These are phyloP conservation scores for Vaccinium macrocarpon DNA, from an alignment of 148 eudicot genomes.

Conservation along the genomic window DNA sequence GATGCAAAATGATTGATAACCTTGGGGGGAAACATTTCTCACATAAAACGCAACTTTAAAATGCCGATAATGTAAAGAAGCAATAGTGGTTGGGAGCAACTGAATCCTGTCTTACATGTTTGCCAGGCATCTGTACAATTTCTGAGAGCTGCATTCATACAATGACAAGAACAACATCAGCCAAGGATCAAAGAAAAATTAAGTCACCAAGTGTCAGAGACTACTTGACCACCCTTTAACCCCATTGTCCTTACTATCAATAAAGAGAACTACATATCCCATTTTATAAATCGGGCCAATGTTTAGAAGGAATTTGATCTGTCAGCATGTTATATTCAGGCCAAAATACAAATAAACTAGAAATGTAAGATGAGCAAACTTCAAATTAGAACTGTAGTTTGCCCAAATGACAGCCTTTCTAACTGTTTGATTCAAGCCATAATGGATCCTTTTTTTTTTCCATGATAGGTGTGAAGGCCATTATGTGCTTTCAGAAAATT, in stretches of 20 bases:
- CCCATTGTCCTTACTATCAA: not conserved
- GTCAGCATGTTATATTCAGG: not conserved
- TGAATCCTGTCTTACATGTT: constrained; percentile 16
- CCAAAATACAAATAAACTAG: not conserved
- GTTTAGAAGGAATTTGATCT: not conserved
- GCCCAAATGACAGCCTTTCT: not conserved
- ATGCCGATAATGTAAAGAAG: not conserved
- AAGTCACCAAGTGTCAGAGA: not conserved
- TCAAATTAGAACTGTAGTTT: not conserved
- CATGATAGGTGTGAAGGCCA: not conserved
- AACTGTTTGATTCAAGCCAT: not conserved
- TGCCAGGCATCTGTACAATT: constrained; percentile 10
- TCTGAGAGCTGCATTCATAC: constrained; percentile 22
- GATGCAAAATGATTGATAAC: not conserved
- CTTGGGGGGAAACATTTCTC: not conserved
- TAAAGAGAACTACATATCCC: not conserved
- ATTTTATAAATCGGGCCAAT: not conserved
- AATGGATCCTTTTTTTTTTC: not conserved
- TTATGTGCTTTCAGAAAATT: not conserved
- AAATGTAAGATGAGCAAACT: not conserved
- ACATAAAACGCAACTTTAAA: not conserved
- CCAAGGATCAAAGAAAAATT: constrained; percentile 4
- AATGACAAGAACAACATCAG: constrained; percentile 8
- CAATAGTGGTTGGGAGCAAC: not conserved
- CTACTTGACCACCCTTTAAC: constrained; percentile 2